Base-by-base conservation (phyloP, 176 grass and related monocot species). In the Musa acuminata region DNA sequence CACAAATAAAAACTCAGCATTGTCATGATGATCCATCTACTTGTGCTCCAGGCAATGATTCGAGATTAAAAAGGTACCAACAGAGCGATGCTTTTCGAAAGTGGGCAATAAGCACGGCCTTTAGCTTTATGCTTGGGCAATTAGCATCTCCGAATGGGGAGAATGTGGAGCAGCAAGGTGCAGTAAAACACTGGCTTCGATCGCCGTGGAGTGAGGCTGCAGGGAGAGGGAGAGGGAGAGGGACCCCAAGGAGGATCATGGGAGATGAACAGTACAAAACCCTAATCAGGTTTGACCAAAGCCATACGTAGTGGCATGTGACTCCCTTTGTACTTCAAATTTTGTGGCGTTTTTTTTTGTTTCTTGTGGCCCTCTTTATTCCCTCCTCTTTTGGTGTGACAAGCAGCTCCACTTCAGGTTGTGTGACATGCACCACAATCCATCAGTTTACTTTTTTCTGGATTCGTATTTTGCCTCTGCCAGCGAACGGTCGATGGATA, bases 361-460 rank as follows among this genome's bases (percentile, higher is more conserved):
- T 59, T 14, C 17, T n/a, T 59, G 6, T n/a, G 13, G 57, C 13
- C 6, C 57, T 59, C 57, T 59, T 59, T 59, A 59, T 59, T 59
- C 57, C 55, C 16, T n/a, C 57, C 17, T 1, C 17, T 59, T 59
- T 59, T 14, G 17, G 57, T 59, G 17, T 59, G 57, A n/a, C 57
- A 59, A 59, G 13, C 17, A 59, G 57, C 57, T 59, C 57, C 57
- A 60, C 17, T n/a, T n/a, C 14, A 62, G 17, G 14, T 62, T 8
- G 22, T 62, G 58, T 62, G 58, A 62, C 58, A 21, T 22, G 58
- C 58, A 62, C 58, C 58, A 62, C 58, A 62, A 62, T 62, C 58
- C 58, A 62, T 62, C 58, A 62, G 58, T 17, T 62, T 20, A 20
- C 58, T 62, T 62, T 62, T 62, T 62, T 62, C 1, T 22, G 58